These are phyloP conservation scores for Chlorella vulgaris DNA, from an alignment of 139 green algal genomes.

Conservation along the genomic window DNA sequence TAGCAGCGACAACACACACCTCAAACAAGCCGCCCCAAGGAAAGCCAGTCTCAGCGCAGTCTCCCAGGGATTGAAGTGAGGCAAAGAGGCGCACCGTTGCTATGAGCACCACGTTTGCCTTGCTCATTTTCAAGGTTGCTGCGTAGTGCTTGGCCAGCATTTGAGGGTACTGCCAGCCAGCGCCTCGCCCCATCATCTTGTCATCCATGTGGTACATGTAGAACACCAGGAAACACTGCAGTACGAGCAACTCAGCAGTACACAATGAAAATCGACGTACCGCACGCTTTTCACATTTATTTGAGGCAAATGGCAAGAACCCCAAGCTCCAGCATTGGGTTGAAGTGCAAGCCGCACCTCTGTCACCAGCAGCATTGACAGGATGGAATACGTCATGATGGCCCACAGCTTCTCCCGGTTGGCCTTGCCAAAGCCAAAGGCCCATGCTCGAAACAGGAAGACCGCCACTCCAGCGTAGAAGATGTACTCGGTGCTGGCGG, in stretches of 20 bases:
- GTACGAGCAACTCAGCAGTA: not conserved
- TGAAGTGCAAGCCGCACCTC: too few species aligned
- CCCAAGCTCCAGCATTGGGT: too few species aligned
- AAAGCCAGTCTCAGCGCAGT: too few species aligned
- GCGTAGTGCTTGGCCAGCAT: constrained; percentile 24
- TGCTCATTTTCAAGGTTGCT: not conserved
- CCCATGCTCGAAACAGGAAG: constrained; percentile 10
- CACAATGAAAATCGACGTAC: too few species aligned
- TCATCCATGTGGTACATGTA: constrained; percentile 29
- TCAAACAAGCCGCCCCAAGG: too few species aligned
- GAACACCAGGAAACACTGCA: constrained; percentile 7
- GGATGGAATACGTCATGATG: constrained; percentile 25
- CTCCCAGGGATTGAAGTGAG: too few species aligned
- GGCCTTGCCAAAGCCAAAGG: constrained; percentile 38
- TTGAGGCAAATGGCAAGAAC: too few species aligned
- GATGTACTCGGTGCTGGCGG: constrained; percentile 6
- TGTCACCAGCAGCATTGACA: constrained; percentile 6
- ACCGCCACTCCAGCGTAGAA: constrained; percentile 9
- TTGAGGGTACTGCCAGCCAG: constrained; percentile 19
- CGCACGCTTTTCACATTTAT: too few species aligned
- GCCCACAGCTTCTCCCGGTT: constrained; percentile 18
- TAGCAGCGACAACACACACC: too few species aligned
- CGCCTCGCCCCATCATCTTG: constrained; percentile 18
- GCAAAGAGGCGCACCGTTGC: not conserved
- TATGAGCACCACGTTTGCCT: not conserved